Percentiles rank a stretch among this genome's conserved stretches.
Conservation (phyloP, 2,329 filamentous ascomycete genomes). For the Capronia epimyces region DNA sequence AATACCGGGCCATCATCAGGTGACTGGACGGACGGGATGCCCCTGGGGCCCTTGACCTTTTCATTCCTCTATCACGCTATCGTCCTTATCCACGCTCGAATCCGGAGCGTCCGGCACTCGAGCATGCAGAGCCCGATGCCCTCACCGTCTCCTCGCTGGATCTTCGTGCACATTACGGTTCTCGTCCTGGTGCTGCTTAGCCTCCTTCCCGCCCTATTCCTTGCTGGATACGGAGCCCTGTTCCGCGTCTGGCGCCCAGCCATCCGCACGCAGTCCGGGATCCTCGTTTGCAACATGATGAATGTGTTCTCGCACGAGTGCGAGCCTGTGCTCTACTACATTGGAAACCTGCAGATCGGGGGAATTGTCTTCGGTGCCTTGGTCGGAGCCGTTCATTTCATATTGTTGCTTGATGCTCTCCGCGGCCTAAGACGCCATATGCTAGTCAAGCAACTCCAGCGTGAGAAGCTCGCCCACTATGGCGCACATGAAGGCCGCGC, state of each 20-base stretch:
- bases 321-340: slow-evolving; percentile 31
- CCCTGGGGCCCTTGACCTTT: slow-evolving; percentile 30
- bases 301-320: slow-evolving; percentile 32
- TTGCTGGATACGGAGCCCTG: slow-evolving; percentile 31
- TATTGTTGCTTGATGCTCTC: slow-evolving; percentile 16
- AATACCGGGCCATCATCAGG: slow-evolving; percentile 27
- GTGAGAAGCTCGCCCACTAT: slow-evolving; percentile 22
- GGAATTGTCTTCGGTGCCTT: slow-evolving; percentile 30
- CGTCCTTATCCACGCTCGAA: slow-evolving; percentile 11
- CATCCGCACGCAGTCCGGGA: slow-evolving; percentile 19
- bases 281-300: slow-evolving; percentile 27
- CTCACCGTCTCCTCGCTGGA: slow-evolving; percentile 4
- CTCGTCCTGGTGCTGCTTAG: slow-evolving; percentile 22
- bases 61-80: slow-evolving; percentile 18
- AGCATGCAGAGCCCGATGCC: neutral
- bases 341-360: slow-evolving; percentile 32
- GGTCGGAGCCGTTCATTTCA: slow-evolving; percentile 28
- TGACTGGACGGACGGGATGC: slow-evolving; percentile 34
- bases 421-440: slow-evolving; percentile 12
- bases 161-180: slow-evolving; percentile 18
- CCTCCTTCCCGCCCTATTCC: slow-evolving; percentile 29
- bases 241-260: slow-evolving; percentile 32
- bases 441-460: slow-evolving; percentile 20
- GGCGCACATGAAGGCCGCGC: neutral
- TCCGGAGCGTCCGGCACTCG: neutral